Evolutionary conservation across 2,329 filamentous ascomycete genomes (phyloP).

Genomic region (Penicillium sclerotiorum): DNA sequence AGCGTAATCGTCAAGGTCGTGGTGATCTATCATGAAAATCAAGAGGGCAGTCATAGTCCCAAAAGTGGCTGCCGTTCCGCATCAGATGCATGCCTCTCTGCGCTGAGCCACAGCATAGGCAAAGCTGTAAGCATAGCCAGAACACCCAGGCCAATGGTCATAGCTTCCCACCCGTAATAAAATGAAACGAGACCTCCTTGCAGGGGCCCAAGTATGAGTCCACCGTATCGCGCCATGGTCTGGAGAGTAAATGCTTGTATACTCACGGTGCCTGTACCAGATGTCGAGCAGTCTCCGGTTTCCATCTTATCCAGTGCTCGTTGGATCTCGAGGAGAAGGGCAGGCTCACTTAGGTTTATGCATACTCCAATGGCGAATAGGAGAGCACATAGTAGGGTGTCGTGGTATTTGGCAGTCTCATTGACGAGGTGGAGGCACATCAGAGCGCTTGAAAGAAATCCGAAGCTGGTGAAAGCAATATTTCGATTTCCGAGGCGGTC

Average conservation of each 20-base stretch:
- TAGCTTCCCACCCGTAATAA: conserved; percentile 35
- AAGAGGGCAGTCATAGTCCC: too few relatives aligned
- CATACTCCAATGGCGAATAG: conserved; percentile 63
- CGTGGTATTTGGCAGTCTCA: conserved; percentile 58
- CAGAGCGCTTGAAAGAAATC: conserved; percentile 42
- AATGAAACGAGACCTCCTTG: conserved; percentile 51
- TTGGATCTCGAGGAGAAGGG: conserved; percentile 72
- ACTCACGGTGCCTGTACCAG: conserved; percentile 57
- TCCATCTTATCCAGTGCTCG: conserved; percentile 57
- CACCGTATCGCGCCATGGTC: conserved; percentile 63
- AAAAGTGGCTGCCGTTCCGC: conserved; percentile 9
- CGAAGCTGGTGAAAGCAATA: background rate
- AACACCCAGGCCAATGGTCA: conserved; percentile 32
- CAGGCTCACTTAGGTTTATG: conserved; percentile 62
- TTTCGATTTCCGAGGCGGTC: too few relatives aligned
- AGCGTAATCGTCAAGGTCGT: too few relatives aligned
- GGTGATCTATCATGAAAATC: too few relatives aligned
- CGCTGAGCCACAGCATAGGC: conserved; percentile 27
- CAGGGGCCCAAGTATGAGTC: conserved; percentile 63
- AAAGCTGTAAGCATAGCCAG: conserved; percentile 31
- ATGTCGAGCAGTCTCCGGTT: conserved; percentile 67
- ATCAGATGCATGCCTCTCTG: conserved; percentile 1
- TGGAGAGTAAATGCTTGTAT: conserved; percentile 68
- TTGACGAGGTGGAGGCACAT: conserved; percentile 67
- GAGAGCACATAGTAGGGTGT: conserved; percentile 62